A percentile compares a stretch with the other conserved stretches of the same genome.
Evolutionary conservation across 2,329 filamentous ascomycete genomes (phyloP).

Genomic region (Aphanoascus verrucosus): DNA sequence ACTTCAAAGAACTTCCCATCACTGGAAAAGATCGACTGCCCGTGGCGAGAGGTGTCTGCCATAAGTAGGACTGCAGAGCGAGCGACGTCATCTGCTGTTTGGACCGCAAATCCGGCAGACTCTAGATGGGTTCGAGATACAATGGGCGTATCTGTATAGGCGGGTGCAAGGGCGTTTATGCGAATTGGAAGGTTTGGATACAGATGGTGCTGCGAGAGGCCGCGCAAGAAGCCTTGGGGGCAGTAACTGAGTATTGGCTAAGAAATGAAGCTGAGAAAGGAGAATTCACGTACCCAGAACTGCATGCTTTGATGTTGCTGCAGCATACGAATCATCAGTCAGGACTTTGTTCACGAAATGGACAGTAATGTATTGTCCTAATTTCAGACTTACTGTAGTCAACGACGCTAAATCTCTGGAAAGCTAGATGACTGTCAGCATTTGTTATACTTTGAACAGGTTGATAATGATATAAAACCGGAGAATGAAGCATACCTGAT

Average conservation of each 20-base stretch:
- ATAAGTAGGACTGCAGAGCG: slow-evolving; percentile 42
- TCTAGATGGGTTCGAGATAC: slow-evolving; percentile 34
- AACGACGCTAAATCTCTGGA: slow-evolving; percentile 41
- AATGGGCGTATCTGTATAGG: slow-evolving; percentile 45
- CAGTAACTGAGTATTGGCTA: background rate
- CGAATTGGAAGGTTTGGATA: slow-evolving; percentile 36
- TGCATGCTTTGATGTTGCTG: slow-evolving; percentile 45
- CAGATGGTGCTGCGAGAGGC: slow-evolving; percentile 26
- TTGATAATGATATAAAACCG: background rate
- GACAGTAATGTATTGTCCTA: no score
- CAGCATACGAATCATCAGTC: background rate
- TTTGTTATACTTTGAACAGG: no score
- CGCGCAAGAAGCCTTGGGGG: slow-evolving; percentile 35
- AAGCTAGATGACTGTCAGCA: slow-evolving; percentile 10
- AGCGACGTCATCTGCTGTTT: slow-evolving; percentile 41
- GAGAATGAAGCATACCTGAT: slow-evolving; percentile 16
- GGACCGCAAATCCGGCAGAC: slow-evolving; percentile 33
- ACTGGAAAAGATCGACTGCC: slow-evolving; percentile 44
- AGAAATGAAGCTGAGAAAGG: background rate
- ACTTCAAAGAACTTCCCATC: slow-evolving; percentile 44
- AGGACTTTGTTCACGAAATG: background rate
- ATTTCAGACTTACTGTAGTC: slow-evolving; percentile 40
- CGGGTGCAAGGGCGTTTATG: slow-evolving; percentile 46
- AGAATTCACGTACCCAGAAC: slow-evolving; percentile 37
- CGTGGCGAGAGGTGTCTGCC: slow-evolving; percentile 39